Evolutionary conservation across 2,329 filamentous ascomycete genomes (phyloP).

Genomic region (Bimuria novae-zelandiae): DNA sequence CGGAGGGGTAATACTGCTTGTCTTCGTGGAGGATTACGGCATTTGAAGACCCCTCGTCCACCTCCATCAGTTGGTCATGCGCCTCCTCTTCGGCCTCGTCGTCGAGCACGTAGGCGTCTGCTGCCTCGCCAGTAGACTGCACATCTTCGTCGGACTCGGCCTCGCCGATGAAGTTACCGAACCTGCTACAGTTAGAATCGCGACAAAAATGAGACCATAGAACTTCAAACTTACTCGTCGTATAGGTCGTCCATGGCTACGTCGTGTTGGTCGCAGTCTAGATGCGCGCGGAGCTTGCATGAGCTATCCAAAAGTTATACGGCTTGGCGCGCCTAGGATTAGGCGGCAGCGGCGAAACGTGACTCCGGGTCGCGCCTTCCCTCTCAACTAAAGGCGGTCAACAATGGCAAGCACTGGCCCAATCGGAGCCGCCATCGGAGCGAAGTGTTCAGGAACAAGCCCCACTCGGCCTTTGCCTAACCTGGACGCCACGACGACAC

Average conservation of each 20-base stretch:
- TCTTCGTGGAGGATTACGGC: slow-evolving; percentile 98
- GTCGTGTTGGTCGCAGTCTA: slow-evolving; percentile 14
- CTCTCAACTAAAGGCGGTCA: neutral
- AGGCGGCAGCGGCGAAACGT: slow-evolving; percentile 14
- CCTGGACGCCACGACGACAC: slow-evolving; percentile 21
- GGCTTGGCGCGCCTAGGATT: slow-evolving; percentile 17
- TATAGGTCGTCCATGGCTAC: slow-evolving; percentile 88
- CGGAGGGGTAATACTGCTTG: slow-evolving; percentile 99
- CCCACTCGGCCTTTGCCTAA: slow-evolving; percentile 18
- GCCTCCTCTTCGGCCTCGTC: slow-evolving; percentile 64
- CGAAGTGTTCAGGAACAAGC: slow-evolving; percentile 21
- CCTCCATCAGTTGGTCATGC: slow-evolving; percentile 86
- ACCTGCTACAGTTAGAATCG: slow-evolving; percentile 59
- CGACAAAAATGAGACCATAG: no score
- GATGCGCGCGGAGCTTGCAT: slow-evolving; percentile 14
- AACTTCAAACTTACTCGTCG: slow-evolving; percentile 77
- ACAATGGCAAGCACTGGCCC: slow-evolving; percentile 20
- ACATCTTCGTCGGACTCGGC: slow-evolving; percentile 88
- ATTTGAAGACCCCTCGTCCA: slow-evolving; percentile 91
- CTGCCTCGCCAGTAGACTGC: slow-evolving; percentile 72
- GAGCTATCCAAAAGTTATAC: slow-evolving; percentile 35
- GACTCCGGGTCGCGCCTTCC: slow-evolving; percentile 12
- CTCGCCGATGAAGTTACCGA: slow-evolving; percentile 98
- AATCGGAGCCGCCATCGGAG: slow-evolving; percentile 25
- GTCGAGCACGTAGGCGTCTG: slow-evolving; percentile 78